Percentiles rank a stretch among this genome's conserved stretches.
phyloP scores from a whole-genome alignment of 345 rosid genomes.

The Arabidopsis thaliana region DNA sequence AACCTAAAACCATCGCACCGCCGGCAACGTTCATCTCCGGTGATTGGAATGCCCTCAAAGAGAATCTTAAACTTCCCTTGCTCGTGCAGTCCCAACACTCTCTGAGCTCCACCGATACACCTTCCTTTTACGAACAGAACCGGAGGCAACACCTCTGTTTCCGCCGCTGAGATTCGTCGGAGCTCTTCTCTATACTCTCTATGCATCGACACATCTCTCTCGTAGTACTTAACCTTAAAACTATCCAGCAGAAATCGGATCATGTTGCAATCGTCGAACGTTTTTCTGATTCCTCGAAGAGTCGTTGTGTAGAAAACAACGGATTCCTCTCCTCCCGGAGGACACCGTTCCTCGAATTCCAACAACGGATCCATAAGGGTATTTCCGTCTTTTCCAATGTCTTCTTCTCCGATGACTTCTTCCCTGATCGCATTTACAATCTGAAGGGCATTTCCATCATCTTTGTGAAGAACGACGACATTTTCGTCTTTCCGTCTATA shows the following conservation, averaged over 20 bases:
- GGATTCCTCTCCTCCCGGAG: conserved; percentile 69
- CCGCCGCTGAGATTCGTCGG: conserved; percentile 52
- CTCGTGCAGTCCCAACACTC: conserved; percentile 67
- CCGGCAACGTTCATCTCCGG: conserved; percentile 48
- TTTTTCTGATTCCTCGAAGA: conserved; percentile 79
- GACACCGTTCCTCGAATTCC: conserved; percentile 64
- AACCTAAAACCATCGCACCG: conserved; percentile 72
- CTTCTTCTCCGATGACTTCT: conserved; percentile 26
- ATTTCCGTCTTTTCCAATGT: conserved; percentile 34
- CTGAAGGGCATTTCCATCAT: background rate
- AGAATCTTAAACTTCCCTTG: conserved; percentile 70
- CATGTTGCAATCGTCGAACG: conserved; percentile 79
- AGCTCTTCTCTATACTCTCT: conserved; percentile 71
- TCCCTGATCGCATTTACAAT: background rate
- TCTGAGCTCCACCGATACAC: conserved; percentile 83
- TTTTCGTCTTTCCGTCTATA: background rate
- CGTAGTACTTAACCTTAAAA: conserved; percentile 61
- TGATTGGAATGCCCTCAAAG: conserved; percentile 59
- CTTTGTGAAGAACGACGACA: background rate
- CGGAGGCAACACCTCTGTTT: conserved; percentile 66
- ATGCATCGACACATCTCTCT: conserved; percentile 89
- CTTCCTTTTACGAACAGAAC: conserved; percentile 79
- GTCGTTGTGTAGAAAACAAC: conserved; percentile 81
- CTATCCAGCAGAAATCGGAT: conserved; percentile 73
- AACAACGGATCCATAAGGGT: conserved; percentile 44